Evolutionary conservation across 2,329 filamentous ascomycete species (phyloP), one percentile per base, ranked within the genome.

Genomic region (Diaporthe ilicicola): DNA sequence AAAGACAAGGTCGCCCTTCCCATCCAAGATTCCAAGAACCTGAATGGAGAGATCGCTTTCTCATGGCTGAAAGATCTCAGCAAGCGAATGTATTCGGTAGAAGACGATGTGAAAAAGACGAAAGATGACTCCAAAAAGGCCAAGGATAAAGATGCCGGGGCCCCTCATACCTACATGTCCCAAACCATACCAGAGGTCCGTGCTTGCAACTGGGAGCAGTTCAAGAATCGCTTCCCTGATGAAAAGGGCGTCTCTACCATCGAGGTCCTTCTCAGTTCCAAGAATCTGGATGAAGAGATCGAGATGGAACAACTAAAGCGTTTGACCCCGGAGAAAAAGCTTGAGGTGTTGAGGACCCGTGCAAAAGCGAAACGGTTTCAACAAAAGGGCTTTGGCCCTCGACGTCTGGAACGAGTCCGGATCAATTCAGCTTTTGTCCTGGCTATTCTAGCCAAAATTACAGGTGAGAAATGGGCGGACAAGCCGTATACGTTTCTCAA

Each of bases 401-500:
- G 12, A 65, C 54, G 44, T 39, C n/a, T 70, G 12, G 69, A 70
- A 34, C 62, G 69, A 6, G 50, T 70, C 1, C 42, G 69, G 0
- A 59, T 70, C n/a, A 70, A 70, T 13, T 70, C 69, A 12, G 39
- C 62, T 10, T 56, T 51, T 19, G 34, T 70, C 2, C 44, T 67
- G 12, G 69, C 24, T 2, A 29, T 12, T 17, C 34, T 70, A 1
- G 29, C 61, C 53, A 70, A 70, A 32, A 50, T 67, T 1, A 67
- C 69, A 10, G 53, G 61, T 2, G 61, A 70, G 24, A 8, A 17
- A 15, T 56, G 51, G 62, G n/a, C 32, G 1, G 12, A 8, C 4
- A 67, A 67, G 54, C 51, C 69, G 1, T 51, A 67, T n/a, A 70
- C 69, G 5, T 70, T 67, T 22, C 34, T 70, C 9, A 67, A 19